Evolutionary conservation across 495 filamentous ascomycete species (phyloP).

Genomic region (Margaritispora aquatica): DNA sequence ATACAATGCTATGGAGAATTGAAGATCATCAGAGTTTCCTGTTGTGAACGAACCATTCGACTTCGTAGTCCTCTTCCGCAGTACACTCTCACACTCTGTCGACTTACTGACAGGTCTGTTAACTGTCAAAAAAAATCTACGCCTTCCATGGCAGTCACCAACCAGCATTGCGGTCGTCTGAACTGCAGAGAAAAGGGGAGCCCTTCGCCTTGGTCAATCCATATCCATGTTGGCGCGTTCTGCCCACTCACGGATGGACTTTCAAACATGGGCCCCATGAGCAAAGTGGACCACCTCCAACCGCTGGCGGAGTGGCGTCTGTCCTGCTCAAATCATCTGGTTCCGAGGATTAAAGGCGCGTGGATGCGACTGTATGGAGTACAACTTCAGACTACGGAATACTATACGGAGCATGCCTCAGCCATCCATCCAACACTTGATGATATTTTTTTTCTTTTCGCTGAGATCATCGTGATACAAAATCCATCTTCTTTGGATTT

Average conservation of each 20-base stretch:
- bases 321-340: not conserved
- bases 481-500: not conserved
- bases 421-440: not conserved
- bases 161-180: not conserved
- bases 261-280: not conserved
- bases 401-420: not conserved
- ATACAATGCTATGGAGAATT: not conserved
- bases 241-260: not conserved
- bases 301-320: not conserved
- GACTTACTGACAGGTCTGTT: too few species aligned
- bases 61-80: too few species aligned
- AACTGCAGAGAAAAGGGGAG: constrained; percentile 2
- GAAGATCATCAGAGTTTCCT: too few species aligned
- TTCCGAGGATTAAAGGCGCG: not conserved
- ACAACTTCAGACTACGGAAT: too few species aligned
- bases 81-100: too few species aligned
- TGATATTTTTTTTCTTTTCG: not conserved
- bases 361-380: too few species aligned
- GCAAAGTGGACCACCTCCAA: not conserved
- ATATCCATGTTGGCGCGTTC: not conserved
- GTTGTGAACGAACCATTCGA: too few species aligned
- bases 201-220: not conserved
- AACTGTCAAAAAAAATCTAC: too few species aligned
- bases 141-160: too few species aligned
- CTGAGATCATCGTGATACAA: not conserved